Evolutionary conservation across 345 rosid genomes (phyloP).

Genomic region (Salix suchowensis): DNA sequence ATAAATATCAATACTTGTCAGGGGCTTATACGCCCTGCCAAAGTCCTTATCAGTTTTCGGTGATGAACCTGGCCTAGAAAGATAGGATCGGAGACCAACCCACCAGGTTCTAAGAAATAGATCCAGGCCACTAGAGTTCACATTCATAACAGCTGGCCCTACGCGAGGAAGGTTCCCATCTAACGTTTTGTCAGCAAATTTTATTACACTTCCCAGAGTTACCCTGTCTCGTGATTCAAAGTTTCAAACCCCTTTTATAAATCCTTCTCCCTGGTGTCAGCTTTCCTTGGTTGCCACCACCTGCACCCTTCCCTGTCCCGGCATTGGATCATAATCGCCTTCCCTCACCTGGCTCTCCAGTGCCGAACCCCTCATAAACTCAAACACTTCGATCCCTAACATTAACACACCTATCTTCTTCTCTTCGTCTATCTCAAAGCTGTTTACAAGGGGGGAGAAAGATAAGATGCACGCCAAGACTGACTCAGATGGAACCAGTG

Average conservation of each 20-base stretch:
- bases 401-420: not conserved
- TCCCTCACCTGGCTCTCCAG: not conserved
- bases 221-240: slow-evolving; percentile 10
- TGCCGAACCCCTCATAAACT: not conserved
- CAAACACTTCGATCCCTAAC: not conserved
- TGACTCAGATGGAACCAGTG: slow-evolving; percentile 84
- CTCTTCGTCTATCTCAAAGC: not conserved
- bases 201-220: not conserved
- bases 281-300: not conserved
- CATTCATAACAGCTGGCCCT: not conserved
- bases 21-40: too few relatives aligned
- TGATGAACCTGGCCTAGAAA: too few relatives aligned
- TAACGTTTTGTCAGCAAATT: not conserved
- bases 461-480: slow-evolving; percentile 76
- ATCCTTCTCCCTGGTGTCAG: not conserved
- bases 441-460: not conserved
- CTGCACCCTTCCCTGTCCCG: not conserved
- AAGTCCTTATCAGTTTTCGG: too few relatives aligned
- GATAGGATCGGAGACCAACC: too few relatives aligned
- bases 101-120: too few relatives aligned
- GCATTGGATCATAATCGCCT: not conserved
- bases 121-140: not conserved
- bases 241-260: not conserved
- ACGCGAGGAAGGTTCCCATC: not conserved
- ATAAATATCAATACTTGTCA: too few relatives aligned